Percentiles rank a stretch among this genome's conserved stretches.
These are phyloP conservation scores for Neurospora hispaniola DNA, from an alignment of 495 filamentous ascomycete genomes.

Conservation along the genomic window DNA sequence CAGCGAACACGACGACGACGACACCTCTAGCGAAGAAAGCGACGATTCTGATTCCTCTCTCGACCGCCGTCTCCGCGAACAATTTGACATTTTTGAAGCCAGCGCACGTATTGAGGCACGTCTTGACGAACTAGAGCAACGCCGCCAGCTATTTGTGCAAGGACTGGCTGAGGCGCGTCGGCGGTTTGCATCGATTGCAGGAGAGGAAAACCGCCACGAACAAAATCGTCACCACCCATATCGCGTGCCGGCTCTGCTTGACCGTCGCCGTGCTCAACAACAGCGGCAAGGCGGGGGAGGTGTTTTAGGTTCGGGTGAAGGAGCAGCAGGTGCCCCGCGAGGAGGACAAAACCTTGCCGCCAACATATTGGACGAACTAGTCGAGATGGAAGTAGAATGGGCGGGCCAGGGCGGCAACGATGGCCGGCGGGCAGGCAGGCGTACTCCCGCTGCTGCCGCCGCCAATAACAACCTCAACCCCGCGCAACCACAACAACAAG, in stretches of 20 bases:
- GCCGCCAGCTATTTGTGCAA: background rate
- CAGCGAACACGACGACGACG: background rate
- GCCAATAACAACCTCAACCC: background rate
- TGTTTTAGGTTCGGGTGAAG: background rate
- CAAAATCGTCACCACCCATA: slow-evolving; percentile 1
- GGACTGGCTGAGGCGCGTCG: background rate
- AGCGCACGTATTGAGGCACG: background rate
- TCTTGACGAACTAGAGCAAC: background rate
- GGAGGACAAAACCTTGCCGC: background rate
- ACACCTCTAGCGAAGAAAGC: background rate
- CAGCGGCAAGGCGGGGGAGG: background rate
- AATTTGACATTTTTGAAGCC: background rate
- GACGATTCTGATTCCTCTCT: background rate
- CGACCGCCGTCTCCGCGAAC: background rate
- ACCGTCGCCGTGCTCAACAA: background rate
- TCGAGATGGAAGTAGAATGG: slow-evolving; percentile 9
- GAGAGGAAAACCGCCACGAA: background rate
- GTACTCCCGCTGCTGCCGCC: background rate
- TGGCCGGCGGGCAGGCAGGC: background rate
- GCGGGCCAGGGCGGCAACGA: background rate
- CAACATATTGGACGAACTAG: slow-evolving; percentile 2
- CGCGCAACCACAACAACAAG: slow-evolving; percentile 10
- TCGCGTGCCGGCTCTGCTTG: background rate
- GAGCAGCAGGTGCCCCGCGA: background rate
- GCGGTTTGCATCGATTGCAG: background rate